These are phyloP conservation scores for Aureobasidium sp. DNA, from an alignment of 2,329 filamentous ascomycete species.

Conservation along the genomic window DNA sequence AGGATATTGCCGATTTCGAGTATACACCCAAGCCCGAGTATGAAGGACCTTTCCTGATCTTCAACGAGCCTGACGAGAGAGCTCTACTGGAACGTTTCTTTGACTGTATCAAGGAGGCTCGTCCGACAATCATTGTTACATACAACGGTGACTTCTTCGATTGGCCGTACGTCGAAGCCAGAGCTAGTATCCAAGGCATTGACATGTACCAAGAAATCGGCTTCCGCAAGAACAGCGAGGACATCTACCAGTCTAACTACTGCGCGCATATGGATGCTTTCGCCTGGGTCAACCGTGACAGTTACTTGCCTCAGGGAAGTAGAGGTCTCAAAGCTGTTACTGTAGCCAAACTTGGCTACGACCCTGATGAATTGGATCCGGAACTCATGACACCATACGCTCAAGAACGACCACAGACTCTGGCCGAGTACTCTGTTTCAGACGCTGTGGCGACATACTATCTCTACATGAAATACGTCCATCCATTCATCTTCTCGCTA, in stretches of 20 bases:
- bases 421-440: slow-evolving; percentile 97
- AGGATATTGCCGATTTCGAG: slow-evolving; percentile 95
- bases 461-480: slow-evolving; percentile 99
- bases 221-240: slow-evolving; percentile 89
- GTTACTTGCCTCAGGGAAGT: slow-evolving; percentile 93
- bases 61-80: slow-evolving; percentile 95
- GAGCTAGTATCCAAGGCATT: slow-evolving; percentile 88
- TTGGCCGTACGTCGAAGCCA: slow-evolving; percentile 95
- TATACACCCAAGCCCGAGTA: slow-evolving; percentile 98
- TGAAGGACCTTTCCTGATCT: slow-evolving; percentile 89
- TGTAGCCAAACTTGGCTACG: slow-evolving; percentile 94
- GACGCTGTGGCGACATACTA: slow-evolving; percentile 99
- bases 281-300: slow-evolving; percentile 97
- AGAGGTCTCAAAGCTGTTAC: slow-evolving; percentile 96
- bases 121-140: slow-evolving; percentile 95
- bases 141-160: slow-evolving; percentile 99
- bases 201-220: slow-evolving; percentile 99
- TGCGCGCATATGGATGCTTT: slow-evolving; percentile 99
- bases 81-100: slow-evolving; percentile 85
- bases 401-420: slow-evolving; percentile 78
- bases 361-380: slow-evolving; percentile 94
- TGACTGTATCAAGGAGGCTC: slow-evolving; percentile 85
- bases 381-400: slow-evolving; percentile 93
- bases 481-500: slow-evolving; percentile 97
- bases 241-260: slow-evolving; percentile 93